Evolutionary conservation across 257 asterid species (phyloP).

Genomic region (Vinca minor): DNA sequence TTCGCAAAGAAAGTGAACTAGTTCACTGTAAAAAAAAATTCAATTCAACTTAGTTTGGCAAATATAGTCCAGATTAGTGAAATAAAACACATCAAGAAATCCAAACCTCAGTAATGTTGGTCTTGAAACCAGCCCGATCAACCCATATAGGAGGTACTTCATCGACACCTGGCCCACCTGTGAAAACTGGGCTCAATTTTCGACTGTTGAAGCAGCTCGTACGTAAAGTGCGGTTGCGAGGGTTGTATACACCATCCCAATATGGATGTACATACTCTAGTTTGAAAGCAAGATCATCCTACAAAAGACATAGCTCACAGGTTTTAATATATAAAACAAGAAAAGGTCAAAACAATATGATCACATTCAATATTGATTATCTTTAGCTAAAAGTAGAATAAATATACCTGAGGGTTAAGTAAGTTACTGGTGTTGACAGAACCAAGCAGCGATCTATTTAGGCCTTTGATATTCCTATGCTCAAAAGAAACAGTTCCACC

Average conservation of each 20-base stretch:
- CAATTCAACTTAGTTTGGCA: neutral
- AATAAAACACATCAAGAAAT: too few relatives aligned
- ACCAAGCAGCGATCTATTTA: slow-evolving; percentile 92
- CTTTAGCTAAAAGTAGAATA: neutral
- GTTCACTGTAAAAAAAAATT: too few relatives aligned
- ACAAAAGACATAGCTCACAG: slow-evolving; percentile 12
- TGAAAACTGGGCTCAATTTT: slow-evolving; percentile 93
- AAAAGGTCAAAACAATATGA: neutral
- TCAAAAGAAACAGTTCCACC: slow-evolving; percentile 98
- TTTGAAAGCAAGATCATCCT: slow-evolving; percentile 98
- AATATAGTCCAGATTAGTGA: too few relatives aligned
- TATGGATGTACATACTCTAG: slow-evolving; percentile 93
- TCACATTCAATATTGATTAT: neutral
- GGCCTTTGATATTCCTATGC: slow-evolving; percentile 82
- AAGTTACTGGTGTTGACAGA: slow-evolving; percentile 93
- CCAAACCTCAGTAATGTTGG: slow-evolving; percentile 81
- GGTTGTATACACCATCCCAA: slow-evolving; percentile 76
- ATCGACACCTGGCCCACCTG: slow-evolving; percentile 96
- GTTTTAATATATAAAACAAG: slow-evolving; percentile 1
- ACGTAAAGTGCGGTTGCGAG: slow-evolving; percentile 86
- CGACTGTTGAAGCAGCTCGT: slow-evolving; percentile 93
- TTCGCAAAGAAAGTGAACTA: neutral
- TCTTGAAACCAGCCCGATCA: slow-evolving; percentile 88
- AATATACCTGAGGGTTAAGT: slow-evolving; percentile 83
- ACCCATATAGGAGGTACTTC: slow-evolving; percentile 98